Evolutionary conservation across 169 alveolate species (phyloP).

Genomic region (Eimeria acervulina): DNA sequence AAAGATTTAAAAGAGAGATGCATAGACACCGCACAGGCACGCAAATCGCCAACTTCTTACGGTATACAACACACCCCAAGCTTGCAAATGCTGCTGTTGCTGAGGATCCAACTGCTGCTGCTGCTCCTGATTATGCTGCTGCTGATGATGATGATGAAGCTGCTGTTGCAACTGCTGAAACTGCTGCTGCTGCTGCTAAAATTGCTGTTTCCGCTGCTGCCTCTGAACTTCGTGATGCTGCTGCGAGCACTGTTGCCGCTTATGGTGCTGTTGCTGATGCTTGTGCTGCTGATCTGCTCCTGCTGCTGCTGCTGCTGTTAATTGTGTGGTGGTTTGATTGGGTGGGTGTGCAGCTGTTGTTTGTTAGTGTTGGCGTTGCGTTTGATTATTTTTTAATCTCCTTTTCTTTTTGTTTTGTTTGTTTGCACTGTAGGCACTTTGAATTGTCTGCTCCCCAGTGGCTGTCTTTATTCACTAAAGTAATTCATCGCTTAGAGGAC

Average conservation of each 20-base stretch:
- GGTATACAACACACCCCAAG: too few species aligned
- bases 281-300: neutral
- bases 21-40: too few species aligned
- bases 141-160: too few species aligned
- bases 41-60: too few species aligned
- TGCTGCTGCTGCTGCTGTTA: slow-evolving; percentile 14
- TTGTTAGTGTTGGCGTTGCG: neutral
- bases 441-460: slow-evolving; percentile 14
- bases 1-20: too few species aligned
- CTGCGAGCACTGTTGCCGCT: neutral
- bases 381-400: too few species aligned
- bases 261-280: neutral
- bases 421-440: neutral
- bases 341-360: neutral
- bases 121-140: too few species aligned
- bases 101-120: too few species aligned
- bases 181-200: too few species aligned
- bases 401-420: neutral
- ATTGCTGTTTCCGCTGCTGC: slow-evolving; percentile 10
- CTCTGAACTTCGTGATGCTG: neutral
- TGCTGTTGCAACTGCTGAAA: too few species aligned
- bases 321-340: neutral
- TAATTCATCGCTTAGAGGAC: neutral
- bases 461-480: neutral
- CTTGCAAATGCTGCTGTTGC: too few species aligned